Percentiles rank a stretch among this genome's conserved stretches.
These are phyloP conservation scores for Lipomyces starkeyi DNA, from an alignment of 805 yeast species.

Conservation along the genomic window DNA sequence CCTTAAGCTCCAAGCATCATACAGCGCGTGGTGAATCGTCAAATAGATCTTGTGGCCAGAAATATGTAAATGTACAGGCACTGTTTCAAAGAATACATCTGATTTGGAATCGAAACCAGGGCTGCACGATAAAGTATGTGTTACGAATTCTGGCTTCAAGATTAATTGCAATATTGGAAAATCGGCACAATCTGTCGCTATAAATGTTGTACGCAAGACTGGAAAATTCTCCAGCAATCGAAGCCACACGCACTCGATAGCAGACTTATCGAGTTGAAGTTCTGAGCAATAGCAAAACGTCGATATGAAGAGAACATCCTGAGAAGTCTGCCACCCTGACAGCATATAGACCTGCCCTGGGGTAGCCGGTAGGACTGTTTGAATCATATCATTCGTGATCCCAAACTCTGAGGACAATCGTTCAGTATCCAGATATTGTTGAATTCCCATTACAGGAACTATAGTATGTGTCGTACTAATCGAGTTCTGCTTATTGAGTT, in stretches of 20 bases:
- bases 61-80: conserved; percentile 26
- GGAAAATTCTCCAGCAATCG: conserved; percentile 16
- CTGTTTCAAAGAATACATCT: conserved; percentile 1
- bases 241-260: conserved; percentile 31
- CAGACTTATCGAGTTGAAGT: conserved; percentile 10
- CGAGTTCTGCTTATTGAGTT: not conserved
- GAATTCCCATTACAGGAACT: not conserved
- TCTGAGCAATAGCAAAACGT: conserved; percentile 24
- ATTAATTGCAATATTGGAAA: conserved; percentile 37
- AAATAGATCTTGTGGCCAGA: conserved; percentile 15
- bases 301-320: conserved; percentile 16
- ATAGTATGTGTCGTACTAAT: not conserved
- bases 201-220: conserved; percentile 37
- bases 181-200: conserved; percentile 10
- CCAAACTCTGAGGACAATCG: not conserved
- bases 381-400: not conserved
- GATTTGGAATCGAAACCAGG: not conserved
- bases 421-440: not conserved
- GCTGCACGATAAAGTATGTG: not conserved
- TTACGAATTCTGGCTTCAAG: not conserved
- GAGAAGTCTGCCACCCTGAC: conserved; percentile 34
- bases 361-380: conserved; percentile 34
- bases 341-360: conserved; percentile 40
- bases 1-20: conserved; percentile 41
- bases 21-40: conserved; percentile 40